These are phyloP conservation scores for Lithohypha guttulata DNA, from an alignment of 2,329 filamentous ascomycete species.

Conservation along the genomic window DNA sequence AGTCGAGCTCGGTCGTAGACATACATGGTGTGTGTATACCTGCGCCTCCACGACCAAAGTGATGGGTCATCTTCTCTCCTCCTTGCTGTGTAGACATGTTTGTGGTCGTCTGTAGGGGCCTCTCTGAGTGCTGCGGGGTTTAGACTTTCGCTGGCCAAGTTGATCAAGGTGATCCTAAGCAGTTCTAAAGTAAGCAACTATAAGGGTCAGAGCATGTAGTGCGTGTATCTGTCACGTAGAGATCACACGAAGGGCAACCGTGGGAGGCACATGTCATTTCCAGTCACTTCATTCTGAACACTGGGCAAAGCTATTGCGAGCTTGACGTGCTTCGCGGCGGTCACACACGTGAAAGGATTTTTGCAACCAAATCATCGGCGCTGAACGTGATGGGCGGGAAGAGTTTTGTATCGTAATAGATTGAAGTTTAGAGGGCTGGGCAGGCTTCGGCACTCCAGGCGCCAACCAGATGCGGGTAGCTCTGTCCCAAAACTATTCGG, in stretches of 20 bases:
- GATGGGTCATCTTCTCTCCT: constrained; percentile 1
- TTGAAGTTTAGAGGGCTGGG: neutral
- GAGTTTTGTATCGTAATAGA: neutral
- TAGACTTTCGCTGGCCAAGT: neutral
- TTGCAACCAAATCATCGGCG: neutral
- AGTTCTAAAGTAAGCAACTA: neutral
- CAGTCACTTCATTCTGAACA: neutral
- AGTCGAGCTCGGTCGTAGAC: constrained; percentile 2
- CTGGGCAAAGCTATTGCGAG: neutral
- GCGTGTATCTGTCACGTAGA: neutral
- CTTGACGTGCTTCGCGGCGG: constrained; percentile 3
- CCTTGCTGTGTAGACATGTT: constrained; percentile 2
- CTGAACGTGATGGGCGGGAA: neutral
- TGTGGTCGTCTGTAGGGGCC: too few relatives aligned
- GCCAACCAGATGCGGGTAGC: too few relatives aligned
- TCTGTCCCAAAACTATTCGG: too few relatives aligned
- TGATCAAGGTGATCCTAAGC: neutral
- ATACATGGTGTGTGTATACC: constrained; percentile 10
- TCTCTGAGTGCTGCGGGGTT: neutral
- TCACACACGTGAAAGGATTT: constrained; percentile 7
- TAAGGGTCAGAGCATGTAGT: neutral
- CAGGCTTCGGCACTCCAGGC: too few relatives aligned
- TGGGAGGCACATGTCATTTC: neutral
- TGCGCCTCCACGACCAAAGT: constrained; percentile 19
- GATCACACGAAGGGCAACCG: neutral